Base-by-base conservation (phyloP, 495 filamentous ascomycete genomes). In the Aspergillus nanangensis region DNA sequence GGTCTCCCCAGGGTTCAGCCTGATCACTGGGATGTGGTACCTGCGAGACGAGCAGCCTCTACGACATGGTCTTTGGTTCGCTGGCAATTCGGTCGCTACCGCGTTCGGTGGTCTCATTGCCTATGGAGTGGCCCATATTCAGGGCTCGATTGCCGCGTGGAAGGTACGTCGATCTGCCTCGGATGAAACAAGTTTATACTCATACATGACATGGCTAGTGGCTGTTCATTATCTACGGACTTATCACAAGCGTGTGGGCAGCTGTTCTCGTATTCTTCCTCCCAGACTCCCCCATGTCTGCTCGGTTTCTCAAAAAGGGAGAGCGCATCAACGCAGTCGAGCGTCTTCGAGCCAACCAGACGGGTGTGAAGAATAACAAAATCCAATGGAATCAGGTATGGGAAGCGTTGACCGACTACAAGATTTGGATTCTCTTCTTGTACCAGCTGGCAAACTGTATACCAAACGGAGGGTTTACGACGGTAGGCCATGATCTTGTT, bases 351-450 rank as follows among this genome's bases (percentile, higher is more conserved):
- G 47, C 41, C 29, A 68, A 66, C 32, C 57, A 57, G 25, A 58
- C 61, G n/a, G 62, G 65, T 70, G 29, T 24, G 32, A 65, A 74
- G 25, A 79, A 72, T 40, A 75, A 76, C 43, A 56, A 65, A 13
- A 75, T 78, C 47, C 71, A 78, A 27, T 65, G 52, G 48, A 53
- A 62, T 4, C 78, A 82, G 42, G 63, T 70, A 25, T 51, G 48
- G 21, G 75, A 78, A 41, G 67, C 71, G 5, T 52, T 77, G 5
- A 33, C 5, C 0, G 60, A 79, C 56, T 65, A 67, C 0, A 66
- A 70, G 45, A 70, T 50, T 0, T 63, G 55, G 54, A 31, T 60
- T 8, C 19, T 60, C 5, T 43, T 37, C 13, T n/a, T 57, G 14
- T 43, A 47, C 17, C 39, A 37, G 3, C 9, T 60, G 2, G 34